Percentiles rank a stretch among this genome's conserved stretches.
Evolutionary conservation across 352 stramenopile species (phyloP).

Genomic region (Pythium vanterpoolii): DNA sequence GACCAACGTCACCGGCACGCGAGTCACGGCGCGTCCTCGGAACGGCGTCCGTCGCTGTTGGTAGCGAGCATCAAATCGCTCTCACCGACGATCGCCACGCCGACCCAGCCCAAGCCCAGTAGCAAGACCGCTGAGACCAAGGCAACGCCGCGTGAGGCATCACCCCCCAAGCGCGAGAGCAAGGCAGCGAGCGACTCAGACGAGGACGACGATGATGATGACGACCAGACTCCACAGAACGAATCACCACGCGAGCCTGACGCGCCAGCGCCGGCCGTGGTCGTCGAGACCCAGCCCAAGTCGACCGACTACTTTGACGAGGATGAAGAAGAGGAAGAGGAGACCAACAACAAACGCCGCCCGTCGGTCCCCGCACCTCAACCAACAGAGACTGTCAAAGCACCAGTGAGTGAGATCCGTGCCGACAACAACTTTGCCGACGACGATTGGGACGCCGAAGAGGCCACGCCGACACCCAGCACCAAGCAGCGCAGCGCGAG

Average conservation of each 20-base stretch:
- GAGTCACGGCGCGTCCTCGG: slow-evolving; percentile 1
- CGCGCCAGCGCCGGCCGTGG: not conserved
- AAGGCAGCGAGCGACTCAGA: slow-evolving; percentile 5
- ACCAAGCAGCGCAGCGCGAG: slow-evolving; percentile 10
- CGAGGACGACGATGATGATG: slow-evolving; percentile 28
- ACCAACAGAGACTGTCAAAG: not conserved
- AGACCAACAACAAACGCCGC: slow-evolving; percentile 20
- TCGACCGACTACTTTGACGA: slow-evolving; percentile 59
- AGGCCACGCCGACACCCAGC: slow-evolving; percentile 9
- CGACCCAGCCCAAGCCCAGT: slow-evolving; percentile 15
- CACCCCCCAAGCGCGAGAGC: not conserved
- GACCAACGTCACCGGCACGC: slow-evolving; percentile 18
- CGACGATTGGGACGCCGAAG: slow-evolving; percentile 71
- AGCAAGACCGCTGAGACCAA: not conserved
- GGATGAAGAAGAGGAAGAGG: slow-evolving; percentile 32
- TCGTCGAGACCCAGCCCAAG: not conserved
- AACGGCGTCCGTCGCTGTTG: slow-evolving; percentile 31
- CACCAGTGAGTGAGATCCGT: slow-evolving; percentile 12
- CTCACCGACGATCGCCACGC: slow-evolving; percentile 18
- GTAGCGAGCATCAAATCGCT: slow-evolving; percentile 62
- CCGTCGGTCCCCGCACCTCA: slow-evolving; percentile 3
- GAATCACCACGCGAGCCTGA: slow-evolving; percentile 32
- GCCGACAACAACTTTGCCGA: slow-evolving; percentile 78
- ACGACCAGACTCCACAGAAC: slow-evolving; percentile 34
- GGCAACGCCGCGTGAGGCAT: not conserved